These are phyloP conservation scores for Cucurbita maxima DNA, from an alignment of 306 rosid genomes.

Conservation along the genomic window DNA sequence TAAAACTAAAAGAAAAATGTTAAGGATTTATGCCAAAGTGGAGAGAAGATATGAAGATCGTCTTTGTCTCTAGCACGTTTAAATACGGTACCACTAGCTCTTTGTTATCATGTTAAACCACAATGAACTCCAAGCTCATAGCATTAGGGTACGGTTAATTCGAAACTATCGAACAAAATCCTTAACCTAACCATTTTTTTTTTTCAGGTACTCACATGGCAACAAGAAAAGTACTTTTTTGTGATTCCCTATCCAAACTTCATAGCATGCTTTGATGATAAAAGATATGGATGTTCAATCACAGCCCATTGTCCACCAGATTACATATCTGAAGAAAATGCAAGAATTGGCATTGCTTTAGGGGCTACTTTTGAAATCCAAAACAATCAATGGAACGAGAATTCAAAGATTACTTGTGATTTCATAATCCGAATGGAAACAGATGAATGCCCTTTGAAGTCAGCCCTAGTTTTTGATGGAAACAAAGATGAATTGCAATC, in stretches of 20 bases:
- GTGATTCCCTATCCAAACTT: background rate
- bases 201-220: constrained; percentile 2
- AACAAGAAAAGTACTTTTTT: background rate
- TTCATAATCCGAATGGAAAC: background rate
- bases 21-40: too few species aligned
- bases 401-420: background rate
- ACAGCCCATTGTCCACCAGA: background rate
- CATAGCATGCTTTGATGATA: background rate
- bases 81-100: too few species aligned
- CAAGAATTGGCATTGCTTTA: constrained; percentile 10
- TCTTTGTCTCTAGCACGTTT: too few species aligned
- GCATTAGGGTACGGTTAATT: too few species aligned
- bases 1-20: too few species aligned
- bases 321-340: background rate
- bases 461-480: background rate
- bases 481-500: background rate
- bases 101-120: too few species aligned
- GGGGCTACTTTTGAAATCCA: background rate
- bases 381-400: background rate
- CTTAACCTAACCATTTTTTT: background rate
- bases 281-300: background rate
- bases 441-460: background rate
- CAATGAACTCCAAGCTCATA: too few species aligned
- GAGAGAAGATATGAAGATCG: too few species aligned
- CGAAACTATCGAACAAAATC: too few species aligned